Conservation (phyloP, 2,329 filamentous ascomycete genomes). For the Diaporthe citriasiana region DNA sequence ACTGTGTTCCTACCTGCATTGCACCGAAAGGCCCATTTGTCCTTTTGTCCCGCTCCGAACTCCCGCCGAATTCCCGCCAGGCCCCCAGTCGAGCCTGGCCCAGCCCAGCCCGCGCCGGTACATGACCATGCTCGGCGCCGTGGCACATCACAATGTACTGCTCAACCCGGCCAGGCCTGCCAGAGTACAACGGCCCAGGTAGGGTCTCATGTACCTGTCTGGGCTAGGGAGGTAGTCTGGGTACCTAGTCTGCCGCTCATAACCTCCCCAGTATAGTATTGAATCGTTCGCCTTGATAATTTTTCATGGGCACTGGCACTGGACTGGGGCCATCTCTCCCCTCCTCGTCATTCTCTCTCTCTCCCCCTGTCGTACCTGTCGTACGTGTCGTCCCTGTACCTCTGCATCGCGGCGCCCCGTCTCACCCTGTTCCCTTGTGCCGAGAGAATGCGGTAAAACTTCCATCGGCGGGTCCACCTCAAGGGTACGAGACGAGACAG, state of each 20-base stretch:
- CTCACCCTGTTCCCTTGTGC: constrained; percentile 16
- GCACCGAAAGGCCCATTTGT: constrained; percentile 25
- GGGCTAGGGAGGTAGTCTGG: too few species aligned
- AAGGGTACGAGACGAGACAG: constrained; percentile 14
- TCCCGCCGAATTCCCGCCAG: constrained; percentile 32
- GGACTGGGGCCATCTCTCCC: neutral
- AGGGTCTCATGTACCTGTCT: neutral
- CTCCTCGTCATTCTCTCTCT: neutral
- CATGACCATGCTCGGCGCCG: neutral
- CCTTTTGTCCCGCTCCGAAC: constrained; percentile 21
- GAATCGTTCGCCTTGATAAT: constrained; percentile 12
- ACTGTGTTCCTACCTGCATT: constrained; percentile 7
- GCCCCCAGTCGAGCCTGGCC: constrained; percentile 10
- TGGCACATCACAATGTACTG: neutral
- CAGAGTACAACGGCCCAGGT: neutral
- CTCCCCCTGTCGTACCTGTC: too few species aligned
- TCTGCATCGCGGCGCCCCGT: neutral
- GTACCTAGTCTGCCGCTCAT: constrained; percentile 21
- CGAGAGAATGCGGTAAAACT: constrained; percentile 32
- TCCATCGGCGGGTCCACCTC: constrained; percentile 25
- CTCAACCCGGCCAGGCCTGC: neutral
- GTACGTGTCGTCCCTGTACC: neutral
- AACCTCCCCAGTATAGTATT: neutral
- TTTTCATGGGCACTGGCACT: neutral
- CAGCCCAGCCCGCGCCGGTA: neutral